phyloP scores from a whole-genome alignment of 2,329 filamentous ascomycete species.

The Beauveria caledonica region DNA sequence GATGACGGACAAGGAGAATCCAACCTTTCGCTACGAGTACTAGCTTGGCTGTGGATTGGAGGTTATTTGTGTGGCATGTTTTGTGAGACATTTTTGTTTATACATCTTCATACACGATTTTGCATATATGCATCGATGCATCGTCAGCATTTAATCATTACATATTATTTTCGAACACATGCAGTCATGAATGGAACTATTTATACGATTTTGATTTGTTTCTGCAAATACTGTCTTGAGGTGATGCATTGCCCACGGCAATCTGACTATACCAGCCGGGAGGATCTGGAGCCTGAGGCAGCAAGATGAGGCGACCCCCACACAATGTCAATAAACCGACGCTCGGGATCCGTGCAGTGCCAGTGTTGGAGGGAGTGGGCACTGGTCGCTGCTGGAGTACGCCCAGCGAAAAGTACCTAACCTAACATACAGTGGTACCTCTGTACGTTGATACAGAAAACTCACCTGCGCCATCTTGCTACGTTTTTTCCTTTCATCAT shows the following conservation, averaged over 20 bases:
- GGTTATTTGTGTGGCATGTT: neutral
- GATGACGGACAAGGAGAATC: slow-evolving; percentile 50
- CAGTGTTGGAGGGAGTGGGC: neutral
- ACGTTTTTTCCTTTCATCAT: no score
- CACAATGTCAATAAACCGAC: neutral
- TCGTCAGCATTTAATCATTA: slow-evolving; percentile 2
- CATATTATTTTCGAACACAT: neutral
- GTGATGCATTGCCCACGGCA: no score
- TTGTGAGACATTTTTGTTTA: neutral
- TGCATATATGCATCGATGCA: neutral
- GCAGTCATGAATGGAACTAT: no score
- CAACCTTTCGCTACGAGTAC: slow-evolving; percentile 45
- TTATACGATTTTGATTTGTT: no score
- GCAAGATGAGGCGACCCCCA: neutral
- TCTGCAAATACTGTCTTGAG: no score
- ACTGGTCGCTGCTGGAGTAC: neutral
- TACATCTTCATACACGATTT: neutral
- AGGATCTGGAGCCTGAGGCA: no score
- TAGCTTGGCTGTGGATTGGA: slow-evolving; percentile 14
- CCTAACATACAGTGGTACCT: no score
- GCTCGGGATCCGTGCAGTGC: slow-evolving; percentile 2
- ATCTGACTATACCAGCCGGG: no score
- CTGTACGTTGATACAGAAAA: no score
- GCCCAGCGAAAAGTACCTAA: no score
- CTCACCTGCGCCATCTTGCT: no score